These are phyloP conservation scores for Pichia cactophila DNA, from an alignment of 1,139 yeast species.

Conservation along the genomic window DNA sequence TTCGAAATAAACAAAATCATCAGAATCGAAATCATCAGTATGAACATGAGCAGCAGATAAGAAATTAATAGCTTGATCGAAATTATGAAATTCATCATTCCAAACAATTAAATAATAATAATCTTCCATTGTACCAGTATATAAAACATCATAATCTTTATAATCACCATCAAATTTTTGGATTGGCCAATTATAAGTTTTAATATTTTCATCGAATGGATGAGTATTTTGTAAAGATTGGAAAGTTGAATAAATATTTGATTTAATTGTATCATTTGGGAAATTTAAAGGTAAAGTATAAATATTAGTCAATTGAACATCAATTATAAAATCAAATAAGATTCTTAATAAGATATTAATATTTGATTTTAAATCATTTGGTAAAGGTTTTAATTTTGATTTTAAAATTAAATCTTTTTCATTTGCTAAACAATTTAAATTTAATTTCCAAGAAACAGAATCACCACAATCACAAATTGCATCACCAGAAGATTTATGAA, in stretches of 20 bases:
- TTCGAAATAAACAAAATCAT: conserved; percentile 9
- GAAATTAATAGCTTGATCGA: conserved; percentile 38
- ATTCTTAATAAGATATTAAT: conserved; percentile 32
- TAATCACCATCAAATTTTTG: not conserved
- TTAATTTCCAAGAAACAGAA: conserved; percentile 62
- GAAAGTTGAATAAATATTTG: not conserved
- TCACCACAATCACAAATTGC: conserved; percentile 94
- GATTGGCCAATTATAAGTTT: conserved; percentile 3
- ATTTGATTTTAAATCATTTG: conserved; percentile 16
- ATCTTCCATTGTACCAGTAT: conserved; percentile 14
- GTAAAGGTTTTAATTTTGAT: conserved; percentile 7
- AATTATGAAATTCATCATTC: conserved; percentile 69
- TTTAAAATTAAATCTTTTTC: conserved; percentile 4
- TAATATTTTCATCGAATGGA: not conserved
- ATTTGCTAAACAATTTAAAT: conserved; percentile 44
- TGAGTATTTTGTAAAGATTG: not conserved
- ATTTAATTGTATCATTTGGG: not conserved
- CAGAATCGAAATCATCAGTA: conserved; percentile 3
- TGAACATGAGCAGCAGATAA: conserved; percentile 31
- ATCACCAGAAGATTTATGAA: conserved; percentile 42
- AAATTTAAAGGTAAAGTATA: conserved; percentile 13
- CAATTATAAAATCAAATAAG: conserved; percentile 43
- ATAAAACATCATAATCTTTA: conserved; percentile 7
- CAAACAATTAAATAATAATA: conserved; percentile 42
- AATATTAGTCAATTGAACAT: conserved; percentile 27